phyloP scores from a whole-genome alignment of 306 rosid species.

The Pterocarpus santalinus region DNA sequence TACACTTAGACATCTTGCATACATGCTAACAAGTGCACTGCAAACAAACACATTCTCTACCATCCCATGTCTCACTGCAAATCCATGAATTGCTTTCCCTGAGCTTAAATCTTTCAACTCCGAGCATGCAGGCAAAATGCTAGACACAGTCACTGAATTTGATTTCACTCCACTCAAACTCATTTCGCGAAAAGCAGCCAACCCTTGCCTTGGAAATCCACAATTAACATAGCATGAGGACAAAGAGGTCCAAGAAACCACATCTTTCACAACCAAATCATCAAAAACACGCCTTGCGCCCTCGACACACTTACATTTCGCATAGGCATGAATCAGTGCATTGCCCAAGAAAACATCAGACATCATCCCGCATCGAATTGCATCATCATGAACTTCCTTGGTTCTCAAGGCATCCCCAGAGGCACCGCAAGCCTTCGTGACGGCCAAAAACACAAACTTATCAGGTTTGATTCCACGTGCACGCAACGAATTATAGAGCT shows the following conservation, averaged over 20 bases:
- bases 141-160: conserved; percentile 50
- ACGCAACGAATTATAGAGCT: conserved; percentile 44
- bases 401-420: conserved; percentile 52
- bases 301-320: conserved; percentile 48
- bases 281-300: conserved; percentile 60
- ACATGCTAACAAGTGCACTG: conserved; percentile 57
- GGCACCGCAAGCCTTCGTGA: conserved; percentile 59
- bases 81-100: conserved; percentile 60
- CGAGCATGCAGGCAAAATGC: conserved; percentile 57
- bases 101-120: conserved; percentile 54
- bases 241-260: conserved; percentile 60
- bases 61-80: conserved; percentile 53
- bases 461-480: conserved; percentile 47
- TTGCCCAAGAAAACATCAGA: conserved; percentile 52
- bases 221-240: conserved; percentile 52
- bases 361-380: conserved; percentile 46
- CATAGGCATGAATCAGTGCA: conserved; percentile 61
- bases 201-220: conserved; percentile 47
- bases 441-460: conserved; percentile 47
- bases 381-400: conserved; percentile 54
- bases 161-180: conserved; percentile 53
- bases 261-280: conserved; percentile 50
- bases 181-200: conserved; percentile 52
- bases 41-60: conserved; percentile 54
- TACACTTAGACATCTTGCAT: conserved; percentile 59